Evolutionary conservation across 2,329 filamentous ascomycete species (phyloP).

Genomic region (Nannizzia gypsea): DNA sequence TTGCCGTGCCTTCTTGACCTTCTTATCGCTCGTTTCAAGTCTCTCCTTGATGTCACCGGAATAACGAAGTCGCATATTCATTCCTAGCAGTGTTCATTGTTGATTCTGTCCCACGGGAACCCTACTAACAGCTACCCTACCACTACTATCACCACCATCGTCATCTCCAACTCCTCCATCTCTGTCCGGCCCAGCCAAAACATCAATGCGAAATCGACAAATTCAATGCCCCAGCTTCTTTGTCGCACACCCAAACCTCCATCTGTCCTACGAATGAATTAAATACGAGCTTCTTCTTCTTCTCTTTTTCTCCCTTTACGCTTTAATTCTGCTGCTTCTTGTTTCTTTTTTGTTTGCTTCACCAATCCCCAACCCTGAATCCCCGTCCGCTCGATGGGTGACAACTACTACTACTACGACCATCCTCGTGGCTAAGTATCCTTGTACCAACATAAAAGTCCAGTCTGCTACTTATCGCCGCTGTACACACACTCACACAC

Average conservation of each 20-base stretch:
- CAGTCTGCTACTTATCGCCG: neutral
- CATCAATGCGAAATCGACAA: constrained; percentile 1
- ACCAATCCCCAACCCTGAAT: neutral
- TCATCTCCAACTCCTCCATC: no score
- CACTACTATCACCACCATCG: no score
- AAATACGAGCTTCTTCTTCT: constrained; percentile 6
- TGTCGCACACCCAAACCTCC: constrained; percentile 5
- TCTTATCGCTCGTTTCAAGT: constrained; percentile 6
- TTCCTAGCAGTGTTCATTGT: constrained; percentile 2
- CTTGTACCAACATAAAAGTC: constrained; percentile 6
- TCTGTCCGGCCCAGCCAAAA: neutral
- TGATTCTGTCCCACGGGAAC: neutral
- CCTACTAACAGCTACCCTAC: neutral
- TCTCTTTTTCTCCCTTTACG: neutral
- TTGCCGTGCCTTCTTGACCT: neutral
- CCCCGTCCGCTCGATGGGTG: constrained; percentile 3
- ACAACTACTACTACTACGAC: constrained; percentile 3
- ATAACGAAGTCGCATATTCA: neutral
- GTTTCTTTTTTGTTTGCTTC: constrained; percentile 5
- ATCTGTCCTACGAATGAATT: constrained; percentile 7
- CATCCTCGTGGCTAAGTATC: constrained; percentile 5
- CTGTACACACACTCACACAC: neutral
- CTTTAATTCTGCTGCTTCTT: neutral
- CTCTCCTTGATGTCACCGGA: constrained; percentile 6
- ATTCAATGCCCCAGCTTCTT: constrained; percentile 4